Percentiles rank a stretch among this genome's conserved stretches.
Conservation (phyloP, 768 basidiomycete species). For the Tulasnella sp. region DNA sequence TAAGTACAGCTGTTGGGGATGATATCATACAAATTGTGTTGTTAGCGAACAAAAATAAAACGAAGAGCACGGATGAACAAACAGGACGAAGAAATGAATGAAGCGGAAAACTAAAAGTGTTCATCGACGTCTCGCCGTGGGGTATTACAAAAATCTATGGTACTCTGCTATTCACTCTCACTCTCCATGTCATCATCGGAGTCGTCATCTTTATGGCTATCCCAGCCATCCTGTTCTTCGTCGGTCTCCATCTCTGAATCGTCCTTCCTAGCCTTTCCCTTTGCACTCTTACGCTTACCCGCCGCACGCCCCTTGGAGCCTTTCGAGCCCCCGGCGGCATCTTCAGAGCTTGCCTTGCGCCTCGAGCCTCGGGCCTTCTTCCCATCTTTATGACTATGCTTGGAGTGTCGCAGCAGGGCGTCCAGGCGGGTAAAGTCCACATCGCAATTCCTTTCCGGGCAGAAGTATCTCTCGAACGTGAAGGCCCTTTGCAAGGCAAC, state of each 20-base stretch:
- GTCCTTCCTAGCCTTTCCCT: background rate
- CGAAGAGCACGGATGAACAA: slow-evolving; percentile 1
- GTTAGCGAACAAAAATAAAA: background rate
- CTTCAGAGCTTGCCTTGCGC: background rate
- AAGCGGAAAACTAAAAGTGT: background rate
- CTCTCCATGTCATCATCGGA: background rate
- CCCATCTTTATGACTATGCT: slow-evolving; percentile 25
- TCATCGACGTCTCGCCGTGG: background rate
- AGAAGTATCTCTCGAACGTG: slow-evolving; percentile 27
- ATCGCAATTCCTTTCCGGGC: slow-evolving; percentile 24
- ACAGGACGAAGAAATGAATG: background rate
- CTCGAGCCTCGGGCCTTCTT: slow-evolving; percentile 10
- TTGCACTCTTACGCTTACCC: background rate
- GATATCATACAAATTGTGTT: background rate
- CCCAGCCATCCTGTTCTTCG: background rate
- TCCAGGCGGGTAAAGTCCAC: slow-evolving; percentile 30
- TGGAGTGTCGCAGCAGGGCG: slow-evolving; percentile 23
- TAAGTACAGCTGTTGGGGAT: background rate
- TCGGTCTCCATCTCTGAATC: background rate
- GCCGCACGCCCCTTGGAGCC: background rate
- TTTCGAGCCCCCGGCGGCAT: background rate
- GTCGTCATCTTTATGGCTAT: background rate
- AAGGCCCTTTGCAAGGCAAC: slow-evolving; percentile 16
- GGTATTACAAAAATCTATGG: background rate
- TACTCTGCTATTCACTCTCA: background rate